phyloP scores from a whole-genome alignment of 2,329 filamentous ascomycete species.

The Botrytis squamosa region DNA sequence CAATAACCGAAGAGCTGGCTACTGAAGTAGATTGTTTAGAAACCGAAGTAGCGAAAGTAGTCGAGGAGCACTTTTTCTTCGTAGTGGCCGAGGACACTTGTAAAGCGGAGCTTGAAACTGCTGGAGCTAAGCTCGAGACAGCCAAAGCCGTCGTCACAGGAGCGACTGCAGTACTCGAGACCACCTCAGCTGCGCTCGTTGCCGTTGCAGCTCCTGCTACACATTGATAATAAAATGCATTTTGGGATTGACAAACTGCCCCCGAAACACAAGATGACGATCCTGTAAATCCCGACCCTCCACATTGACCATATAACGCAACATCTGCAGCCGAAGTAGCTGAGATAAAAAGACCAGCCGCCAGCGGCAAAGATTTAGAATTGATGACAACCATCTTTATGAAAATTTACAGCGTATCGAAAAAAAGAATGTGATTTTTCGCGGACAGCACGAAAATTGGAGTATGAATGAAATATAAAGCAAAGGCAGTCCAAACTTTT shows the following conservation, averaged over 20 bases:
- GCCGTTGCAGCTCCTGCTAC: not conserved
- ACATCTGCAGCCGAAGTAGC: conserved; percentile 7
- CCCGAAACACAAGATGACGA: conserved; percentile 37
- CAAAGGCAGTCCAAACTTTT: not conserved
- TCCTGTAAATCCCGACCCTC: conserved; percentile 37
- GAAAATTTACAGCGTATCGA: not conserved
- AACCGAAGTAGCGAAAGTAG: not conserved
- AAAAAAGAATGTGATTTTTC: not conserved
- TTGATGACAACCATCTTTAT: not conserved
- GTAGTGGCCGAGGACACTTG: not conserved
- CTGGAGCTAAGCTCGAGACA: not conserved
- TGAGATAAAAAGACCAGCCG: not conserved
- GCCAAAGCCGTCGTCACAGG: not conserved
- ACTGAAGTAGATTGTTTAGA: not conserved
- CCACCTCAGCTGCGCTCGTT: not conserved
- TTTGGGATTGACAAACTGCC: conserved; percentile 9
- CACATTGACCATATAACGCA: conserved; percentile 28
- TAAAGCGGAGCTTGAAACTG: not conserved
- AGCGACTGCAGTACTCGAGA: not conserved
- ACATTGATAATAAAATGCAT: conserved; percentile 16
- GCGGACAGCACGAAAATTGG: no score
- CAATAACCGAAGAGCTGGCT: not conserved
- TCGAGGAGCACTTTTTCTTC: not conserved
- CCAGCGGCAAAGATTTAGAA: not conserved
- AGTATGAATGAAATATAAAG: not conserved